A percentile compares a stretch with the other conserved stretches of the same genome.
Evolutionary conservation across 2,329 filamentous ascomycete species (phyloP).

Genomic region (Pseudopithomyces chartarum): DNA sequence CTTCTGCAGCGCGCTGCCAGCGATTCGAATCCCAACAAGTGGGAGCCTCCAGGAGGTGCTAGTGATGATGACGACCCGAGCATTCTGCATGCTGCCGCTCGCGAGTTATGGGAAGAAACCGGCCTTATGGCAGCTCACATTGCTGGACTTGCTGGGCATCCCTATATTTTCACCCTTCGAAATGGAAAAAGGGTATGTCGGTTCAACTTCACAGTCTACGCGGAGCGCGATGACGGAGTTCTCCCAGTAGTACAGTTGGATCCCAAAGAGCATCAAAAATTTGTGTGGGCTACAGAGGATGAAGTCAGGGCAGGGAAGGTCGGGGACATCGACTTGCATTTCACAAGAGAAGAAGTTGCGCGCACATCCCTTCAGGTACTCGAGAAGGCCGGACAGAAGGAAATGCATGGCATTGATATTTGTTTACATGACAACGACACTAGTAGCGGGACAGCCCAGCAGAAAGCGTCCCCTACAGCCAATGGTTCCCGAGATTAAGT

Average conservation of each 20-base stretch:
- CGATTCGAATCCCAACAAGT: slow-evolving; percentile 53
- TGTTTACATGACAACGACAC: background rate
- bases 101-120: slow-evolving; percentile 57
- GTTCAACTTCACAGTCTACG: background rate
- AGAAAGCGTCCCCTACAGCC: no score
- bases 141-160: slow-evolving; percentile 5
- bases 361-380: slow-evolving; percentile 1
- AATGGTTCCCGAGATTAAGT: no score
- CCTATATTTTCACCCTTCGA: slow-evolving; percentile 7
- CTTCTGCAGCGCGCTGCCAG: slow-evolving; percentile 54
- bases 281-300: background rate
- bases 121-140: slow-evolving; percentile 45
- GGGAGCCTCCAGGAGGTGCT: slow-evolving; percentile 59
- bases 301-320: background rate
- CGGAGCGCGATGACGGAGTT: background rate
- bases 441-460: background rate
- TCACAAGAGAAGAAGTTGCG: slow-evolving; percentile 7
- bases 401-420: background rate
- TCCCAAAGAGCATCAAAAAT: slow-evolving; percentile 1
- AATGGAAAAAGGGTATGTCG: background rate
- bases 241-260: background rate
- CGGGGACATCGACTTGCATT: background rate
- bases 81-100: slow-evolving; percentile 51
- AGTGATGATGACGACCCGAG: slow-evolving; percentile 50
- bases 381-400: background rate